Base-by-base conservation (phyloP, 2,329 filamentous ascomycete species). In the Purpureocillium lavendulum region DNA sequence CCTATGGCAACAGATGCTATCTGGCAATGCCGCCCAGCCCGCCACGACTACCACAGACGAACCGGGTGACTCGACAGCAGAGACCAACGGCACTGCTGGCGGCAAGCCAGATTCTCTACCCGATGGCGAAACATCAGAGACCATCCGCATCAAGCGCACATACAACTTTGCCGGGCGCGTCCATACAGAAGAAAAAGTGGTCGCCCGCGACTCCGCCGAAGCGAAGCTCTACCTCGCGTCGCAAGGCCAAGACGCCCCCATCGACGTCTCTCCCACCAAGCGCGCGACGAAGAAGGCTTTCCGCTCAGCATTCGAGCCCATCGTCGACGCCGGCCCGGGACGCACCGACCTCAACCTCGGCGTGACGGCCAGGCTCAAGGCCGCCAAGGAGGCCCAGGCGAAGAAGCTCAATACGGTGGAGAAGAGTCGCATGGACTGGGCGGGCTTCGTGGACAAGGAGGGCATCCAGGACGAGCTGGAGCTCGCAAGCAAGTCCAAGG, bases 121-220 rank as follows among this genome's bases (percentile, higher is more conserved):
- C 24, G 28, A 36, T 37, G 49, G 47, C n/a, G 57, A 59, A 2
- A 35, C 56, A 5, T 47, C 61, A 2, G 56, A 62, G 5, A 69
- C 68, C 62, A 68, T 87, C 49, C 73, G 71, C 44, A 82, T 87
- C 45, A 83, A 80, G 50, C 77, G 81, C 24, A 81, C 76, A 12
- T 87, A 85, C 61, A 83, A 82, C 50, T 87, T 87, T 49, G 84
- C 83, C 29, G 84, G 83, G 24, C 77, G 82, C 51, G 70, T 82
- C 11, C 78, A 84, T 50, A 82, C 73, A 1, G 83, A 87, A 52
- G 80, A 85, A 54, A 86, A 84, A 55, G 62, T 80, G 10, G 79
- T 87, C 1, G 65, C 76, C 4, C 70, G 74, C 33, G 70, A 77
- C 52, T 83, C 79, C 1, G 79, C 79, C 39, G 80, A 84, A 55